These are phyloP conservation scores for Phlebiopsis gigantea DNA, from an alignment of 768 basidiomycete species.

Conservation along the genomic window DNA sequence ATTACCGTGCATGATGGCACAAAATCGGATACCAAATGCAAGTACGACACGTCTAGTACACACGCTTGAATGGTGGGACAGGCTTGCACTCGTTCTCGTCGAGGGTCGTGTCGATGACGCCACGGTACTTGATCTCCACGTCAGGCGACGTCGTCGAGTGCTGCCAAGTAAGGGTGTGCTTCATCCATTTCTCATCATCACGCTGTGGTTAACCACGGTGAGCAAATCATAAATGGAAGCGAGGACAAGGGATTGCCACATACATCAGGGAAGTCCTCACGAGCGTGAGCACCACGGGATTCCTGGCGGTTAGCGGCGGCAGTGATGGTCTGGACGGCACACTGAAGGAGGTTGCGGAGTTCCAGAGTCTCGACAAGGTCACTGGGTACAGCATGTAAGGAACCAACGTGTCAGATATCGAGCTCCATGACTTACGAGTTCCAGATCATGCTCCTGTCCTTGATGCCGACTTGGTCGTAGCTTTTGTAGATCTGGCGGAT, in stretches of 20 bases:
- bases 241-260: slow-evolving; percentile 18
- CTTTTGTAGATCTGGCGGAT: slow-evolving; percentile 82
- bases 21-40: not conserved
- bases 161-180: slow-evolving; percentile 94
- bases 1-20: not conserved
- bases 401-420: not conserved
- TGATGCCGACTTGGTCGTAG: slow-evolving; percentile 89
- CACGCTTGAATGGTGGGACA: slow-evolving; percentile 97
- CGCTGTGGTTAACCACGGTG: slow-evolving; percentile 43
- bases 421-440: slow-evolving; percentile 70
- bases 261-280: slow-evolving; percentile 96
- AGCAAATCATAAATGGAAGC: not conserved
- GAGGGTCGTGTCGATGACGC: slow-evolving; percentile 79
- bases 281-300: slow-evolving; percentile 97
- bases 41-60: slow-evolving; percentile 51
- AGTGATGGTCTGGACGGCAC: slow-evolving; percentile 92
- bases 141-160: slow-evolving; percentile 68
- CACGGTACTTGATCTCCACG: slow-evolving; percentile 86
- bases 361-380: slow-evolving; percentile 97
- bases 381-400: slow-evolving; percentile 33
- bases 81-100: slow-evolving; percentile 97
- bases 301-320: slow-evolving; percentile 93
- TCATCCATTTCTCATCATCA: slow-evolving; percentile 94
- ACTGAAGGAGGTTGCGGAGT: slow-evolving; percentile 92
- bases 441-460: slow-evolving; percentile 99